Evolutionary conservation across 805 yeast species (phyloP), one percentile per base, ranked within the genome.

Genomic region (Saccharomycopsis selenospora): DNA sequence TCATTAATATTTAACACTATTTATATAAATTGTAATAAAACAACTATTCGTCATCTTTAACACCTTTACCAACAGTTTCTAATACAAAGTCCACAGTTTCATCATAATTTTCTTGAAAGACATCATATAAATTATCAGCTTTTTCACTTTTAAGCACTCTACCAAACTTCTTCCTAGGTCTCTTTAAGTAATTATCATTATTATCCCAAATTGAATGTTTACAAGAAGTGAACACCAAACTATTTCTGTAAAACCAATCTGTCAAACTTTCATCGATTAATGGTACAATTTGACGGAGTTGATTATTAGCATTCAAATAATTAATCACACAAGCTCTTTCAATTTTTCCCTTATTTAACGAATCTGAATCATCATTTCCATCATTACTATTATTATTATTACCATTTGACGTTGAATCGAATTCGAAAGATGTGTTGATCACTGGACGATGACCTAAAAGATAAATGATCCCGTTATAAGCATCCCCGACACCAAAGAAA

Each of bases 121-220:
- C 77, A 52, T 84, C 85, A 66, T 79, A 82, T 50, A 90, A 61
- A 1, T 91, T 89, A 57, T 84, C 91, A 23, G 72, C 67, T 14
- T 41, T 55, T 40, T 80, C 79, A 4, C 93, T 76, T 57, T 82
- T 79, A 46, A 90, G 65, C 2, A 93, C 96, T 51, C 96, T 75
- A 22, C 99, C 99, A 60, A 81, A 88, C 64, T 89, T 91, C 64
- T 86, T 80, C 61, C 98, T 77, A 33, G 96, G 96, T 61, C 82
- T 76, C 60, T 87, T 88, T 25, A 61, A 64, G 45, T 71, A 75
- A 30, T 61, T 61, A 7, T 66, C 66, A 27, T 67, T 65, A 8
- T 72, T 70, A 24, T 80, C 82, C 97, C 97, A 91, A 55, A 93
- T 84, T 4, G 84, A 71, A 63, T 93, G 95, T 50, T 73, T 74